phyloP scores from a whole-genome alignment of 768 basidiomycete genomes.

The Russula lepida region DNA sequence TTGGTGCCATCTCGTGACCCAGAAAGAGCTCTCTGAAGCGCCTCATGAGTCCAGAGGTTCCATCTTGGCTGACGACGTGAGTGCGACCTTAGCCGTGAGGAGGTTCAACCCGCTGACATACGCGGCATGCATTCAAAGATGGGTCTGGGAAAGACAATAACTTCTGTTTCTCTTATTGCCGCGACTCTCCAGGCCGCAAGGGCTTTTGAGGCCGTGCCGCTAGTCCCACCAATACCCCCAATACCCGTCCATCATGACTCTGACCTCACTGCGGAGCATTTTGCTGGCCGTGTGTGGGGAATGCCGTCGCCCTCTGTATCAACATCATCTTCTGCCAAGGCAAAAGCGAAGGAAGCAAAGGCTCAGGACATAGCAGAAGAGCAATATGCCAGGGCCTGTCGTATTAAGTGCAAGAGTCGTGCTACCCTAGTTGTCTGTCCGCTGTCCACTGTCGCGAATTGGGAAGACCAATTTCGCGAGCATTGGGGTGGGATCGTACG shows the following conservation, averaged over 20 bases:
- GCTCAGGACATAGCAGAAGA: constrained; percentile 65
- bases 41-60: constrained; percentile 76
- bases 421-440: constrained; percentile 97
- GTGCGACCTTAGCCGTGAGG: constrained; percentile 25
- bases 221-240: constrained; percentile 38
- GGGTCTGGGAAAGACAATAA: constrained; percentile 97
- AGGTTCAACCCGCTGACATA: not conserved
- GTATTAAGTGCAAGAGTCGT: constrained; percentile 75
- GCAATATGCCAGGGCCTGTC: constrained; percentile 57
- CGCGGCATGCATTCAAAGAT: constrained; percentile 45
- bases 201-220: constrained; percentile 48
- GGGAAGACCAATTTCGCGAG: constrained; percentile 98
- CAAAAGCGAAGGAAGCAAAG: constrained; percentile 57
- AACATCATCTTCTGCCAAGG: constrained; percentile 33
- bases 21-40: constrained; percentile 57
- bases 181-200: constrained; percentile 67
- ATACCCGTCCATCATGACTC: constrained; percentile 22
- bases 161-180: constrained; percentile 88
- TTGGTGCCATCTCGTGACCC: constrained; percentile 84
- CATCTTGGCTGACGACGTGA: constrained; percentile 94
- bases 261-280: constrained; percentile 45
- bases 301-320: constrained; percentile 51
- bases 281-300: constrained; percentile 74
- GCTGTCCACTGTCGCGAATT: constrained; percentile 92
- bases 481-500: constrained; percentile 89